Conservation (phyloP, 2,329 filamentous ascomycete species). For the Karstenula rhodostoma region DNA sequence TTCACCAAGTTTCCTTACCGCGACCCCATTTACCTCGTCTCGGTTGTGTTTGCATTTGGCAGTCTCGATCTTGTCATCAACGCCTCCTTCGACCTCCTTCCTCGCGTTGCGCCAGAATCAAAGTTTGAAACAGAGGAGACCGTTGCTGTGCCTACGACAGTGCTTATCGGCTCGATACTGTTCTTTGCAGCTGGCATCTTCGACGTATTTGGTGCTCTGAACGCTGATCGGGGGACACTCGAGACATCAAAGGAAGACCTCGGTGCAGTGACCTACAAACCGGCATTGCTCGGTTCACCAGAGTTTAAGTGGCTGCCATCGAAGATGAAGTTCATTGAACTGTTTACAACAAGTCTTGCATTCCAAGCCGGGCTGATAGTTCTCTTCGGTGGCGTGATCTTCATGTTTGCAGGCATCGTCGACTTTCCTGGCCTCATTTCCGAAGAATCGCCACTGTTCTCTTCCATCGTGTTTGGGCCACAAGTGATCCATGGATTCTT, state of each 20-base stretch:
- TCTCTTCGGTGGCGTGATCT: slow-evolving; percentile 39
- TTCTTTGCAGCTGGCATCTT: slow-evolving; percentile 40
- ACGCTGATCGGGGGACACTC: slow-evolving; percentile 31
- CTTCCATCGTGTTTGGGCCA: slow-evolving; percentile 32
- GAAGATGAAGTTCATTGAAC: slow-evolving; percentile 25
- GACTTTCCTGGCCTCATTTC: slow-evolving; percentile 36
- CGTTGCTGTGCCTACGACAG: slow-evolving; percentile 31
- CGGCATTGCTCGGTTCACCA: slow-evolving; percentile 32
- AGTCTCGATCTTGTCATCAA: slow-evolving; percentile 37
- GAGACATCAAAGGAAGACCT: slow-evolving; percentile 21
- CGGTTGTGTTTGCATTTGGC: slow-evolving; percentile 34
- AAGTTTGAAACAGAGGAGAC: slow-evolving; percentile 28
- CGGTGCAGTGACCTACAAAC: slow-evolving; percentile 26
- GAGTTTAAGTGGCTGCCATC: slow-evolving; percentile 39
- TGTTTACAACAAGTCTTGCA: slow-evolving; percentile 29
- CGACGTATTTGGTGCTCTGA: slow-evolving; percentile 35
- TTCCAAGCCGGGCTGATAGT: slow-evolving; percentile 42
- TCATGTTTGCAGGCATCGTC: slow-evolving; percentile 41
- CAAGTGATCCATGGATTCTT: slow-evolving; percentile 37
- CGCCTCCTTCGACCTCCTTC: slow-evolving; percentile 38
- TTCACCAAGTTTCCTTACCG: slow-evolving; percentile 36
- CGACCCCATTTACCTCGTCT: slow-evolving; percentile 41
- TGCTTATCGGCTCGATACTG: slow-evolving; percentile 35
- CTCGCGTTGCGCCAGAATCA: slow-evolving; percentile 17
- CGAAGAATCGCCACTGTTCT: slow-evolving; percentile 24